These are phyloP conservation scores for Phoma sp. DNA, from an alignment of 2,329 filamentous ascomycete genomes.

Conservation along the genomic window DNA sequence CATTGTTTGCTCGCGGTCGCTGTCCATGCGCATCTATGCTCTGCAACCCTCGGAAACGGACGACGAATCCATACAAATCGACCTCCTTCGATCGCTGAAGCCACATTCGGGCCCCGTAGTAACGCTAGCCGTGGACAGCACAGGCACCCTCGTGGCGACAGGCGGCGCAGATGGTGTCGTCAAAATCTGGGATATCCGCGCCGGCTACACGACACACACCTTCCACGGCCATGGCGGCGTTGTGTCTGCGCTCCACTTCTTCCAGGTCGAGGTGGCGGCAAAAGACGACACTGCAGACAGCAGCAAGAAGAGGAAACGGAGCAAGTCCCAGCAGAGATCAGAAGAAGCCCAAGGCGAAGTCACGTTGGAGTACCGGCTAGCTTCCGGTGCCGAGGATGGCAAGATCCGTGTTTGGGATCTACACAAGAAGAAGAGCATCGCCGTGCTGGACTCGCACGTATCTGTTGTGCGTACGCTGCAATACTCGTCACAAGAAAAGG, in stretches of 20 bases:
- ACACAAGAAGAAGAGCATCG: conserved; percentile 78
- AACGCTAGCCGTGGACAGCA: conserved; percentile 82
- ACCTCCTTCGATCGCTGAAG: conserved; percentile 80
- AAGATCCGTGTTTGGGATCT: conserved; percentile 92
- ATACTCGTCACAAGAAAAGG: conserved; percentile 76
- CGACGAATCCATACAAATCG: conserved; percentile 64
- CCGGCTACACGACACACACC: conserved; percentile 91
- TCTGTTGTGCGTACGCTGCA: conserved; percentile 90
- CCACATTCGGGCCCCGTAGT: conserved; percentile 91
- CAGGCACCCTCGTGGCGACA: conserved; percentile 87
- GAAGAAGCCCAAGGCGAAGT: conserved; percentile 54
- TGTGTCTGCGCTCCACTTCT: conserved; percentile 90
- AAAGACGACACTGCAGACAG: conserved; percentile 52
- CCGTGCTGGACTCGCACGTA: conserved; percentile 87
- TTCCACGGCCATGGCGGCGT: conserved; percentile 93
- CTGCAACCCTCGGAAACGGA: conserved; percentile 66
- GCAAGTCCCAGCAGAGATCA: conserved; percentile 54
- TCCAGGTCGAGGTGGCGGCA: conserved; percentile 68
- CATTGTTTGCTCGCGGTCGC: conserved; percentile 89
- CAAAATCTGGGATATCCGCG: conserved; percentile 94
- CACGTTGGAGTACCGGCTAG: conserved; percentile 74
- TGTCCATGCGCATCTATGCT: conserved; percentile 91
- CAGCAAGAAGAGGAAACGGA: conserved; percentile 47
- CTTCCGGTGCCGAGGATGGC: conserved; percentile 92
- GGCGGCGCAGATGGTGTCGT: conserved; percentile 92